Base-by-base conservation (phyloP, 1,284 basidiomycete genomes). In the Coniferiporia sulphurascens region DNA sequence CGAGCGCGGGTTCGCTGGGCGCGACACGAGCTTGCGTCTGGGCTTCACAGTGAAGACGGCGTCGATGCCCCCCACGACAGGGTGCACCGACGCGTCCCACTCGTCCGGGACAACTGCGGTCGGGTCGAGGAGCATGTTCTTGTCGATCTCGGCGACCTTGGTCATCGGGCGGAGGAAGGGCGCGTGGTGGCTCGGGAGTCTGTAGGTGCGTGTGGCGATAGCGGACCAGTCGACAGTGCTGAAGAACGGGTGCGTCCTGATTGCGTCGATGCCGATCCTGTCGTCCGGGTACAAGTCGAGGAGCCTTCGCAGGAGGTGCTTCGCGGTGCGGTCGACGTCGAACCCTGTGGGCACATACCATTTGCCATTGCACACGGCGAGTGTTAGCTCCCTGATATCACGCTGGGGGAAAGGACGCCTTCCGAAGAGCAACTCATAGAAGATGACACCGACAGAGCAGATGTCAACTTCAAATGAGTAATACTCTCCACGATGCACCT, bases 391-490 rank as follows among this genome's bases (percentile, higher is more conserved):
- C 27, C 19, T 21, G 35, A 22, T 45, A 48, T 34, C 13, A 3
- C n/a, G n/a, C 49, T 9, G 19, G 15, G 41, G 21, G 32, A 17
- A 21, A 48, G 66, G 46, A 22, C 69, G 66, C 58, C 59, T 58
- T 17, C 82, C 83, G 61, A 78, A 81, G 4, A 84, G 71, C 73
- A 86, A 78, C 58, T 82, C 80, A 65, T 81, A 82, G 73, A 87
- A 66, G 59, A 87, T 74, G 43, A 85, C 81, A n/a, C 82, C 83
- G n/a, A 84, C 69, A 12, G 80, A 80, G 80, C 80, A 83, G 73
- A 78, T 82, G 67, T 83, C 81, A 48, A 81, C 78, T 1, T 78
- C 76, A 50, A 78, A 79, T n/a, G 78, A 78, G 69, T 85, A 85
- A n/a, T 60, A 61, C 13, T 63, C 55, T 21, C 67, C 64, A 15